Evolutionary conservation across 805 yeast genomes (phyloP).

Genomic region (Saccharomycopsis synnaedendra): DNA sequence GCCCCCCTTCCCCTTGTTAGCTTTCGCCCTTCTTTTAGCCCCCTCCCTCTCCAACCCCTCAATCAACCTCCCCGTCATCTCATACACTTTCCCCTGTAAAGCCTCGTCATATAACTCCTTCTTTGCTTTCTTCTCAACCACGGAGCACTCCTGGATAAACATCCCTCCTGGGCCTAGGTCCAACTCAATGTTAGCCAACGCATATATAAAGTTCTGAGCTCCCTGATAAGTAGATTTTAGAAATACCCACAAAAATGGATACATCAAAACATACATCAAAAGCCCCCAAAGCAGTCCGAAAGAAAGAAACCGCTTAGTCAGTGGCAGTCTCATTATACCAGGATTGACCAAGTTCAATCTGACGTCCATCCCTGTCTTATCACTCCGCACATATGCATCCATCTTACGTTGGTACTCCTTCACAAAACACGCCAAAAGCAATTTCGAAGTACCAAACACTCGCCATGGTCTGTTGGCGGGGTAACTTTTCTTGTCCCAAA

Average conservation of each 20-base stretch:
- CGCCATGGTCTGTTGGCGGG: conserved; percentile 57
- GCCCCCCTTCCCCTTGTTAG: background rate
- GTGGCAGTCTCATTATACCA: conserved; percentile 82
- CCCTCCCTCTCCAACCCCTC: conserved; percentile 25
- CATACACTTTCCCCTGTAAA: conserved; percentile 49
- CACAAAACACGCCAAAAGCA: conserved; percentile 66
- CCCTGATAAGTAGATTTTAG: conserved; percentile 71
- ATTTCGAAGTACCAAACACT: conserved; percentile 73
- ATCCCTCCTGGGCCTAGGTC: conserved; percentile 52
- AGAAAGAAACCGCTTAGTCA: conserved; percentile 67
- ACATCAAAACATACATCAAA: conserved; percentile 50
- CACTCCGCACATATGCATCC: conserved; percentile 49
- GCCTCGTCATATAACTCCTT: conserved; percentile 52
- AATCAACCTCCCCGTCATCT: conserved; percentile 47
- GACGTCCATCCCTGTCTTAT: conserved; percentile 55
- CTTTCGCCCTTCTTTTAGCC: conserved; percentile 2
- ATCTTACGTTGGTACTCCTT: conserved; percentile 64
- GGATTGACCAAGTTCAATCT: conserved; percentile 77
- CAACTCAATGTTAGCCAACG: conserved; percentile 61
- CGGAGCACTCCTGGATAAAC: conserved; percentile 66
- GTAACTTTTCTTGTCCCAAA: conserved; percentile 51
- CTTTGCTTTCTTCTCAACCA: conserved; percentile 34
- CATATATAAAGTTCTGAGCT: conserved; percentile 63
- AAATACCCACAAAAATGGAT: conserved; percentile 77
- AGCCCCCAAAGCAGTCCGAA: conserved; percentile 63